Percentiles rank a stretch among this genome's conserved stretches.
These are phyloP conservation scores for Venturia pyrina DNA, from an alignment of 2,329 filamentous ascomycete species.

Conservation along the genomic window DNA sequence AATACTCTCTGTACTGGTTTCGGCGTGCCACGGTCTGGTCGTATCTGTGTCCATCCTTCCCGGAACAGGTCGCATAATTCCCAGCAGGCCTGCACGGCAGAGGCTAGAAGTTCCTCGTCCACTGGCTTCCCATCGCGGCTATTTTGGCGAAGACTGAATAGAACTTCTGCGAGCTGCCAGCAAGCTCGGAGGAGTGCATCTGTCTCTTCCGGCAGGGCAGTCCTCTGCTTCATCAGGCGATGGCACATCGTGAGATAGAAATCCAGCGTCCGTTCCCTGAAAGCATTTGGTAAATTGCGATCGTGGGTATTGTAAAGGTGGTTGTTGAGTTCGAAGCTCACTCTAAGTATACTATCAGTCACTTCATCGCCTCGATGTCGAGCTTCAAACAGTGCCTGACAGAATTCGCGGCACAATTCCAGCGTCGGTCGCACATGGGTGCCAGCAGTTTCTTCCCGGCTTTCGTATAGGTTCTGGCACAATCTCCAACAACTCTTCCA, in stretches of 20 bases:
- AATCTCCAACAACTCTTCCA: constrained; percentile 94
- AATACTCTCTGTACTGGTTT: constrained; percentile 71
- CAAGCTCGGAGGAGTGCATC: constrained; percentile 77
- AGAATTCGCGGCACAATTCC: constrained; percentile 85
- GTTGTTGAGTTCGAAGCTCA: constrained; percentile 92
- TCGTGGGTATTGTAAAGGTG: constrained; percentile 92
- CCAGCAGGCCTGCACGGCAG: constrained; percentile 88
- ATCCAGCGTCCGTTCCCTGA: constrained; percentile 80
- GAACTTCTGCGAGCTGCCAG: constrained; percentile 85
- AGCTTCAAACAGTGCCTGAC: constrained; percentile 81
- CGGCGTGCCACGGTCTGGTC: constrained; percentile 77
- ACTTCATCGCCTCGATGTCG: constrained; percentile 66
- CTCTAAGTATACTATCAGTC: constrained; percentile 76
- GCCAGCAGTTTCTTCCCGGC: constrained; percentile 59
- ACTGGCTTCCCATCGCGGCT: constrained; percentile 60
- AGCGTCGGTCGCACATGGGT: constrained; percentile 64
- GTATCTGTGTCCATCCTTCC: constrained; percentile 81
- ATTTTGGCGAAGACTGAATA: constrained; percentile 82
- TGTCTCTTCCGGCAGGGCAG: constrained; percentile 67
- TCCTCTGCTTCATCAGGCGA: constrained; percentile 89
- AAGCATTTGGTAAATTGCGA: constrained; percentile 70
- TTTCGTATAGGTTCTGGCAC: constrained; percentile 81
- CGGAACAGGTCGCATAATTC: constrained; percentile 89
- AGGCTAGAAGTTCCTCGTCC: constrained; percentile 77
- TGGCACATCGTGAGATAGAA: constrained; percentile 94